Base-by-base conservation (phyloP, 345 rosid genomes). In the Ceriops decandra region DNA sequence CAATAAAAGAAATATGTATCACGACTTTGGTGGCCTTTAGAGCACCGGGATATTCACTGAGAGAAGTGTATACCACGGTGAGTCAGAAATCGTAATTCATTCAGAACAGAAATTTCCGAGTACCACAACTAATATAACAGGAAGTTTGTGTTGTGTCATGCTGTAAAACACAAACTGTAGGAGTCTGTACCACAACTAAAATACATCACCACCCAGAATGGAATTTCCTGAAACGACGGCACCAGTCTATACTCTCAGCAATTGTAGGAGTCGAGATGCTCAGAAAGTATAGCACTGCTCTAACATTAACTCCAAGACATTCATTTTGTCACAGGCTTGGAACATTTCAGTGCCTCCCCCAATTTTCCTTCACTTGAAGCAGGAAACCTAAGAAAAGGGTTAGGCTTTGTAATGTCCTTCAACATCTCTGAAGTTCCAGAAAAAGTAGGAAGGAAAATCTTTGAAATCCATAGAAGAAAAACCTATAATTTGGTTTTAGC, bases 401-500 rank as follows among this genome's bases (percentile, higher is more conserved):
- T 35, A 24, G 52, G 56, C 61, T 33, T 24, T 26, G 5, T 5
- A 53, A 17, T 10, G 46, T 57, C 68, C 26, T 53, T 51, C 26
- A 52, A 47, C 5, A 27, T 15, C 56, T 57, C 26, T 19, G 28
- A 10, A 35, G 71, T 51, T 20, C 11, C 13, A 36, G 54, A 33
- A 33, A 38, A 63, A 38, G 80, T 74, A 87, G 51, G 90, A 85
- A 76, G 82, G 90, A 74, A 86, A 84, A 77, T 80, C 90, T 74
- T 89, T 89, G 0, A 81, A 74, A 80, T 87, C 96, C 93, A 87
- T 84, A 0, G 84, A 74, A 74, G 92, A 88, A 68, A 82, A 82
- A 68, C 86, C 77, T 0, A 89, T 84, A 13, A 13, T 13, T 42
- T 11, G 49, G 49, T 42, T 42, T 42, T 42, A 13, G 17, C 16